Base-by-base conservation (phyloP, 2,329 filamentous ascomycete species). In the Epichloe gansuensis region DNA sequence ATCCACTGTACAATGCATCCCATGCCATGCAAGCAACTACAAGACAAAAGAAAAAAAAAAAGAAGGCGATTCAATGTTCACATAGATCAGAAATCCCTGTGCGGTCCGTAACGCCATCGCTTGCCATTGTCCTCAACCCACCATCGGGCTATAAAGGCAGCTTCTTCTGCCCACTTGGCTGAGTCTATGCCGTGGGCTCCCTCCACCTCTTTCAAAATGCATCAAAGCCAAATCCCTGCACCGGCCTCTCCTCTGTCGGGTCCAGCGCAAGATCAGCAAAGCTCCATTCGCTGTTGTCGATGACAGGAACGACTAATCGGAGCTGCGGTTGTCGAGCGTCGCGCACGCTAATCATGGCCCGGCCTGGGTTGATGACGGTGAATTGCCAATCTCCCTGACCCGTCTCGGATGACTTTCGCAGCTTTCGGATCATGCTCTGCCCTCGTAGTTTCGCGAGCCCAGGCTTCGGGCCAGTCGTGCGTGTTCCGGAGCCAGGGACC, bases 121-220 rank as follows among this genome's bases (percentile, higher is more conserved):
- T 61, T 67, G 52, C 59, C 60, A 46, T 68, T 68, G 54, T 68
- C 66, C 49, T 66, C 63, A 3, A 67, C 62, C 55, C 62, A 68
- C 65, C 65, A 68, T 6, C 65, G 58, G 12, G 63, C 61, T 28
- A 66, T 54, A 52, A 66, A 68, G 9, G 64, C 63, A 4, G 60
- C 66, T 45, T 66, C 64, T 51, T 67, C 64, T 0, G 56, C 63
- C 66, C 66, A 68, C 41, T 59, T 57, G 12, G 63, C 61, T 23
- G 58, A 54, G 1, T 62, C 62, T 3, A 58, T 50, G 8, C 65
- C 63, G 23, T 60, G 59, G 3, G 53, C 37, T 2, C 37, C 11
- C 28, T 60, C 54, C 2, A 65, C 57, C 11, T 55, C 57, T 3
- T 49, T 39, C 21, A 60, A n/a, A 67, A 59, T 38, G 52, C 50